Evolutionary conservation across 345 rosid genomes (phyloP), one percentile per base, ranked within the genome.

Genomic region (Diplotaxis tenuifolia): DNA sequence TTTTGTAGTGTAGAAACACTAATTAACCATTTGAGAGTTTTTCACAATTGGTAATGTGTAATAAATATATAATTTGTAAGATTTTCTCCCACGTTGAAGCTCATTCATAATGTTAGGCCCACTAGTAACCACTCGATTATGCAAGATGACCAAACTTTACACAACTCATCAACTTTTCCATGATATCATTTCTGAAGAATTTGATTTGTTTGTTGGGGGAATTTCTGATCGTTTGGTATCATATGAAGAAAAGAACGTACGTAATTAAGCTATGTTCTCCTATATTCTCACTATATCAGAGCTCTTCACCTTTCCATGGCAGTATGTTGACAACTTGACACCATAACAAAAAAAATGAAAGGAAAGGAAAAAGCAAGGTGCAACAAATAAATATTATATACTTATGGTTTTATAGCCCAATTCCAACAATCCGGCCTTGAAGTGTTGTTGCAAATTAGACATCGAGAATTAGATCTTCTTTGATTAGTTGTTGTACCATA

Each of bases 141-240:
- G 15, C 59, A 64, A 54, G 69, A 25, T 53, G 70, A 14, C 63
- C 55, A 53, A 63, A 20, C 54, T 16, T 52, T 71, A 31, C 40
- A 10, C 23, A 53, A 53, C 28, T 53, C 27, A 53, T 62, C 28
- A 72, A 53, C 27, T 34, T 72, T 68, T 72, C 64, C 70, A 53
- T 53, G 70, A 63, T 53, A 23, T 72, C 63, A 63, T 25, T 20
- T 65, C 23, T 28, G n/a, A 20, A 28, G 19, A 9, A 25, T 55
- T 28, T 20, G 9, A 27, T 73, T 14, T 29, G 47, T 18, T 40
- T 28, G 71, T 45, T 42, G 9, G 22, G 62, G 15, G 14, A 23
- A 16, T 11, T 63, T 53, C 20, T 62, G 52, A 38, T 36, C 31
- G 9, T 62, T 53, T 23, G 10, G 52, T 29, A 29, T 70, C 34